Percentiles rank a stretch among this genome's conserved stretches.
phyloP scores from a whole-genome alignment of 2,329 filamentous ascomycete genomes.

The Diaporthe citrichinensis region DNA sequence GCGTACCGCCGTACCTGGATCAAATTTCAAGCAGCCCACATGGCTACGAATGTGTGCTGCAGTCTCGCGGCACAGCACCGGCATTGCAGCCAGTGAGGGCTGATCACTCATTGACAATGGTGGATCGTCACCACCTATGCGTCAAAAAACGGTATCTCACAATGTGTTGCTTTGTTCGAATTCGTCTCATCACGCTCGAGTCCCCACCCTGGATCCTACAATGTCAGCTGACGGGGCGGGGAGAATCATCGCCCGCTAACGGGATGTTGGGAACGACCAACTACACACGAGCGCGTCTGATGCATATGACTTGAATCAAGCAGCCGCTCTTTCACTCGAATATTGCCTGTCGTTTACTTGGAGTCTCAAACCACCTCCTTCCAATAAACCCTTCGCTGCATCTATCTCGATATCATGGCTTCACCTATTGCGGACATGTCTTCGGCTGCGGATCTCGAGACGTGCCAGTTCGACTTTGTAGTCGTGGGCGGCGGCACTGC shows the following conservation, averaged over 20 bases:
- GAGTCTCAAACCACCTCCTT: not conserved
- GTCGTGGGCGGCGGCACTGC: conserved; percentile 65
- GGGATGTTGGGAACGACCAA: not conserved
- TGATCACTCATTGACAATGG: not conserved
- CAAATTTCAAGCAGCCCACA: not conserved
- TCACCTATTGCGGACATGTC: not conserved
- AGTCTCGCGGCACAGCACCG: conserved; percentile 2
- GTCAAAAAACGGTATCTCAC: not conserved
- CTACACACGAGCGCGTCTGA: no score
- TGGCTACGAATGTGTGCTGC: not conserved
- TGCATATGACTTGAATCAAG: not conserved
- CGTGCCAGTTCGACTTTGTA: conserved; percentile 59
- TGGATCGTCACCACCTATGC: not conserved
- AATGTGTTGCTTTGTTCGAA: not conserved
- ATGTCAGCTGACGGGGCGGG: not conserved
- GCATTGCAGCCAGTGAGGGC: not conserved
- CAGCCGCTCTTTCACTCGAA: not conserved
- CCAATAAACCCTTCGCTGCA: no score
- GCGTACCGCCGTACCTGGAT: not conserved
- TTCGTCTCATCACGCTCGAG: not conserved
- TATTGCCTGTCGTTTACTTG: not conserved
- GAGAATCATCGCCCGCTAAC: not conserved
- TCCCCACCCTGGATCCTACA: not conserved
- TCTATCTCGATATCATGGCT: not conserved
- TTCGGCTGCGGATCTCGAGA: not conserved